Evolutionary conservation across 1,139 yeast genomes (phyloP).

Genomic region (Taphrina communis): DNA sequence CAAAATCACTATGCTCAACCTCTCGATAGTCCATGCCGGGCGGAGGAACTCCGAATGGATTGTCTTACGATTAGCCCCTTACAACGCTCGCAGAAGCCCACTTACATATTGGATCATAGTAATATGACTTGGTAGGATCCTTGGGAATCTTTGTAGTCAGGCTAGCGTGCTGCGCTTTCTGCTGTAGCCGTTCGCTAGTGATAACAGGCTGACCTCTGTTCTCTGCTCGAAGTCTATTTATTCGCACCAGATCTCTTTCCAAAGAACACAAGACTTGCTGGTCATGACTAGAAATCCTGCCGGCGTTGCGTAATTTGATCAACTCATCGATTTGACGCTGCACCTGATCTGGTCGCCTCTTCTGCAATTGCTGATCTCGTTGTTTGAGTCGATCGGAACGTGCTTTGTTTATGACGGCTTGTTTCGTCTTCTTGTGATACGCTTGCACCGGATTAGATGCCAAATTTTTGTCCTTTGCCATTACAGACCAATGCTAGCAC

Average conservation of each 20-base stretch:
- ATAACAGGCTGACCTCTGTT: constrained; percentile 9
- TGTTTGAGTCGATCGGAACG: constrained; percentile 22
- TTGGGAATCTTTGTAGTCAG: constrained; percentile 21
- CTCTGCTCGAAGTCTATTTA: constrained; percentile 22
- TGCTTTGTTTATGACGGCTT: constrained; percentile 29
- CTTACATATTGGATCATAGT: constrained; percentile 44
- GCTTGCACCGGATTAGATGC: constrained; percentile 35
- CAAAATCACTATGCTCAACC: constrained; percentile 22
- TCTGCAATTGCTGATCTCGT: constrained; percentile 27
- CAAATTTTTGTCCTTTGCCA: constrained; percentile 35
- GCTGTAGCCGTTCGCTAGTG: constrained; percentile 28
- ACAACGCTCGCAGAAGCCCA: background rate
- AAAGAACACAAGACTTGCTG: constrained; percentile 2
- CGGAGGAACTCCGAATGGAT: constrained; percentile 44
- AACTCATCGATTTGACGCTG: constrained; percentile 41
- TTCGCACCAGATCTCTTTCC: constrained; percentile 27
- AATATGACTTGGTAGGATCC: constrained; percentile 40
- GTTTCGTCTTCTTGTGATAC: constrained; percentile 38
- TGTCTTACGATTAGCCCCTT: background rate
- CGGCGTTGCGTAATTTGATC: background rate
- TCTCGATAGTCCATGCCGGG: constrained; percentile 43
- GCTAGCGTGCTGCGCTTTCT: background rate
- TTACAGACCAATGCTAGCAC: background rate
- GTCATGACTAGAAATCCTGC: constrained; percentile 17
- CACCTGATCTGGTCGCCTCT: constrained; percentile 38